Conservation (phyloP, 352 stramenopile species). For the Globisporangium takayamanum region DNA sequence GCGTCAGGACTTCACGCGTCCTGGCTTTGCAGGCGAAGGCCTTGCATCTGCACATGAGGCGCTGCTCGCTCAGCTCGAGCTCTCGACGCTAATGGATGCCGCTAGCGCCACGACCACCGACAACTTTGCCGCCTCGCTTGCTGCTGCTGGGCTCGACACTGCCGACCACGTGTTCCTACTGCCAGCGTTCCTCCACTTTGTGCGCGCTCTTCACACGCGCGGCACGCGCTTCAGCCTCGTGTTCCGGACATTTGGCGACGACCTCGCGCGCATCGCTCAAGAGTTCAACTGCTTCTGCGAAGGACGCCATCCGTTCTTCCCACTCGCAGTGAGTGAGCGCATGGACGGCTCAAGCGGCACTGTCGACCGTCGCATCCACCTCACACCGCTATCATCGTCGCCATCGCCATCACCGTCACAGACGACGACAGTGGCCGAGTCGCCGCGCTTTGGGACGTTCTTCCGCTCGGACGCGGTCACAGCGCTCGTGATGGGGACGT, state of each 20-base stretch:
- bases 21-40: constrained; percentile 38
- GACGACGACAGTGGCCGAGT: neutral
- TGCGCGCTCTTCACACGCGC: constrained; percentile 42
- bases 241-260: constrained; percentile 72
- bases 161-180: constrained; percentile 58
- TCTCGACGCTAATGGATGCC: constrained; percentile 17
- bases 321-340: constrained; percentile 12
- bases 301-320: constrained; percentile 53
- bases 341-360: constrained; percentile 55
- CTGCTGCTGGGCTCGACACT: constrained; percentile 29
- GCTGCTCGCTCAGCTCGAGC: constrained; percentile 40
- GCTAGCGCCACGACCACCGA: neutral
- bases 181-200: constrained; percentile 53
- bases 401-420: too few relatives aligned
- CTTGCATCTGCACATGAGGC: constrained; percentile 32
- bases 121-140: neutral
- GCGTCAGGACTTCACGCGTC: constrained; percentile 57
- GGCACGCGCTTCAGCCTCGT: constrained; percentile 61
- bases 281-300: constrained; percentile 81
- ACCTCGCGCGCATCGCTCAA: constrained; percentile 54
- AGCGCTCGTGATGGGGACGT: constrained; percentile 64
- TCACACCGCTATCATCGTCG: constrained; percentile 8
- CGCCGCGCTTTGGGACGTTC: constrained; percentile 58
- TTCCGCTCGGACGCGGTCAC: constrained; percentile 40
- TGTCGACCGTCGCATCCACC: constrained; percentile 48